phyloP scores from a whole-genome alignment of 805 yeast species.

The Suhomyces sp. region DNA sequence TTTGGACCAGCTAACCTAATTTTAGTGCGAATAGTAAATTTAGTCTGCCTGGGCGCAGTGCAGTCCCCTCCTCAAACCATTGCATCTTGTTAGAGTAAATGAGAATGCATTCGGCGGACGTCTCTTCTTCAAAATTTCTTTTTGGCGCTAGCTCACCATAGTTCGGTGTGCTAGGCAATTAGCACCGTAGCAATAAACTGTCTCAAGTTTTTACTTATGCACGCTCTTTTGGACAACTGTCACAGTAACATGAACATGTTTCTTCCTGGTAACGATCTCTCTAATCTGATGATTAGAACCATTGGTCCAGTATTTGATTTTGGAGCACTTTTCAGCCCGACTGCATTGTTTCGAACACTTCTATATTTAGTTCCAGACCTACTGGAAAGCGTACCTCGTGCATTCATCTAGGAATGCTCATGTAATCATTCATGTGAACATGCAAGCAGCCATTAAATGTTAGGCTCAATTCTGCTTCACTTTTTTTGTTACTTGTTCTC shows the following conservation, averaged over 20 bases:
- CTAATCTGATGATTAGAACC: not conserved
- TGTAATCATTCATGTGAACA: not conserved
- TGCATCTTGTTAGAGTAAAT: not conserved
- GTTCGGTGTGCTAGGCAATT: not conserved
- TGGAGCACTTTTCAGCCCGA: not conserved
- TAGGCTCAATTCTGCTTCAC: not conserved
- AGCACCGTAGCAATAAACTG: not conserved
- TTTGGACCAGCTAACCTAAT: not conserved
- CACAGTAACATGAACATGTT: not conserved
- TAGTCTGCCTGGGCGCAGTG: not conserved
- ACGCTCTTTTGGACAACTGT: not conserved
- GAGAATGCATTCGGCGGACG: not conserved
- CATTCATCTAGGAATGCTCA: not conserved
- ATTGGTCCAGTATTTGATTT: not conserved
- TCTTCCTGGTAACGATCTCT: not conserved
- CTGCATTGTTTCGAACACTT: not conserved
- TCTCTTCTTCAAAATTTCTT: not conserved
- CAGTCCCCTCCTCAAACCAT: not conserved
- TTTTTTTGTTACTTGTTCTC: not conserved
- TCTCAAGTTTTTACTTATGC: not conserved
- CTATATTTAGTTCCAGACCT: not conserved
- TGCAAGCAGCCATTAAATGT: not conserved
- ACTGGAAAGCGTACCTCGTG: not conserved
- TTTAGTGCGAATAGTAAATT: not conserved
- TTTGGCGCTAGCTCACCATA: not conserved